Evolutionary conservation across 1,284 basidiomycete species (phyloP), one percentile per base, ranked within the genome.

Genomic region (Pyrrhoderma lamaoense): DNA sequence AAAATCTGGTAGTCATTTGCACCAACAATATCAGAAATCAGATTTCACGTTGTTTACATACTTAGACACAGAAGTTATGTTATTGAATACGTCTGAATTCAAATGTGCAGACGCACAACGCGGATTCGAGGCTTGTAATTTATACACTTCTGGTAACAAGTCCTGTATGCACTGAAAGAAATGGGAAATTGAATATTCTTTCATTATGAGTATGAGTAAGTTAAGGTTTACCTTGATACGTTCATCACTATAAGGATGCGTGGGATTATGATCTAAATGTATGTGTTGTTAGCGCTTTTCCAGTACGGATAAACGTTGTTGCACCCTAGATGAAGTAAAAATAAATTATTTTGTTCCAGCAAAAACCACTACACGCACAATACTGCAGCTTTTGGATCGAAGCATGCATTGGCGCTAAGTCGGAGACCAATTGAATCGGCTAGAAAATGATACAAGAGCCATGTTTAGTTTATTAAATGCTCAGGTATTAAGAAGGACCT

Each of bases 341-440:
- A 35, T 34, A 22, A 21, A 21, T 8, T n/a, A 7, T 14, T 11
- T 51, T 22, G 3, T 23, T 23, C 23, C 47, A 47, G 27, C 35
- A 45, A 8, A n/a, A 5, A 22, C 16, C 9, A 40, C 25, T 18
- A 45, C 34, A 48, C 14, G 66, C 75, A 62, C 61, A 90, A 73
- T 8, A 85, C 79, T 0, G 89, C 80, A 47, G 85, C 86, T 21
- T 65, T 67, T 0, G 91, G 91, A 60, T 93, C 77, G 61, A 79
- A 94, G 65, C 92, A 94, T 0, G 91, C 92, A 52, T 72, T 77
- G 38, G 88, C 72, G 70, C 82, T 82, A 23, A 91, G 71, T 13
- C 73, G 72, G 47, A 92, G 63, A 7, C 90, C 90, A 43, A 93
- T 83, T 27, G 77, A 74, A 63, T 92, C 88, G 34, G 89, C 88